Percentiles rank a stretch among this genome's conserved stretches.
Evolutionary conservation across 805 yeast species (phyloP).

Genomic region (Zygosaccharomyces gambellarensis): DNA sequence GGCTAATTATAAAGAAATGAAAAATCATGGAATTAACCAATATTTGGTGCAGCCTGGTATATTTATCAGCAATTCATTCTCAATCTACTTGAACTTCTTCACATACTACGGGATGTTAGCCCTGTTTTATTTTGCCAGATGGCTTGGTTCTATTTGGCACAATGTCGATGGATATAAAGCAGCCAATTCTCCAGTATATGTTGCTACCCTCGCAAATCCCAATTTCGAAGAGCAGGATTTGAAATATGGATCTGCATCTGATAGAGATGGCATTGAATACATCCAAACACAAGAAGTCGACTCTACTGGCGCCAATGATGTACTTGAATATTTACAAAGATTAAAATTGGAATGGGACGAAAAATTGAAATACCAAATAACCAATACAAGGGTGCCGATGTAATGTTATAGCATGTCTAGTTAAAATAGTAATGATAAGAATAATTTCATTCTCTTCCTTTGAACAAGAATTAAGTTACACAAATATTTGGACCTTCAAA

Average conservation of each 20-base stretch:
- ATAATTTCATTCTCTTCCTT: too few relatives aligned
- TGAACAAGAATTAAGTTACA: neutral
- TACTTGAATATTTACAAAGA: slow-evolving; percentile 56
- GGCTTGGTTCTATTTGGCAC: slow-evolving; percentile 82
- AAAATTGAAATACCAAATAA: slow-evolving; percentile 67
- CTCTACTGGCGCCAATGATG: slow-evolving; percentile 59
- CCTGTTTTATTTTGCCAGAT: slow-evolving; percentile 77
- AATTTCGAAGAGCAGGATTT: slow-evolving; percentile 43
- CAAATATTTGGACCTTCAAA: neutral
- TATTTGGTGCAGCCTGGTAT: slow-evolving; percentile 93
- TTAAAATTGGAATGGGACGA: slow-evolving; percentile 68
- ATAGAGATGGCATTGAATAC: slow-evolving; percentile 59
- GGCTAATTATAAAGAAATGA: slow-evolving; percentile 55
- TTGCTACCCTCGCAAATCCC: slow-evolving; percentile 51
- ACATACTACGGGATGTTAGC: slow-evolving; percentile 82
- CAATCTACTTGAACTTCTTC: slow-evolving; percentile 66
- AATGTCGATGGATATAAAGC: slow-evolving; percentile 84
- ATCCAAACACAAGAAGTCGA: slow-evolving; percentile 54
- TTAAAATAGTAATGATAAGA: neutral
- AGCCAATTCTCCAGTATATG: slow-evolving; percentile 79
- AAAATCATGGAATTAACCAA: slow-evolving; percentile 54
- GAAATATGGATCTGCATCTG: slow-evolving; percentile 71
- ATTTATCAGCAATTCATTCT: slow-evolving; percentile 77
- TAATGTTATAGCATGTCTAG: slow-evolving; percentile 6
- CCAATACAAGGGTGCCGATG: slow-evolving; percentile 39